Evolutionary conservation across 2,329 filamentous ascomycete species (phyloP).

Genomic region (Paecilomyces variotii): DNA sequence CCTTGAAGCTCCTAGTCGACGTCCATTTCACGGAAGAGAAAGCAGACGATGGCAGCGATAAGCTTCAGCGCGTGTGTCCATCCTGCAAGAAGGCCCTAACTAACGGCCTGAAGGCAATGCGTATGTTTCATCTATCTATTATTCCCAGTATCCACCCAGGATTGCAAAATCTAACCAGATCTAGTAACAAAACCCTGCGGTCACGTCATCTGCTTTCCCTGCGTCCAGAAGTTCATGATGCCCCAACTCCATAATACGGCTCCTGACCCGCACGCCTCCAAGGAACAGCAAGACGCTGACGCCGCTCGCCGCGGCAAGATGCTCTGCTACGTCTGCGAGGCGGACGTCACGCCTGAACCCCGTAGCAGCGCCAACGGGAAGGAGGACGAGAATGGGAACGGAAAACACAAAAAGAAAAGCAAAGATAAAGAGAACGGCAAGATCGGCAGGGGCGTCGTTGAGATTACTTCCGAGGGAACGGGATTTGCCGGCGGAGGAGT

Average conservation of each 20-base stretch:
- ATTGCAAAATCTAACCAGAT: neutral
- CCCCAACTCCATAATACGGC: conserved; percentile 35
- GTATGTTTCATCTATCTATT: conserved; percentile 22
- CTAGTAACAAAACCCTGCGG: conserved; percentile 78
- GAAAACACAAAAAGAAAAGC: conserved; percentile 16
- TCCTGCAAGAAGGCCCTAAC: conserved; percentile 75
- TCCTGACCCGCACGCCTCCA: conserved; percentile 53
- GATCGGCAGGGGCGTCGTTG: conserved; percentile 64
- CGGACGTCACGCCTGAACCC: conserved; percentile 53
- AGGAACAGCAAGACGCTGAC: conserved; percentile 37
- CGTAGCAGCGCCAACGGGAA: conserved; percentile 8
- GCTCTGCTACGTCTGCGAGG: conserved; percentile 80
- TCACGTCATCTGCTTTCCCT: conserved; percentile 81
- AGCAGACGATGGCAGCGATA: conserved; percentile 41
- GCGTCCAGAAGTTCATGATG: conserved; percentile 74
- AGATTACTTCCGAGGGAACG: conserved; percentile 78
- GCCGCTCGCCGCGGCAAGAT: conserved; percentile 33
- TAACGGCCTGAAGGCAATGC: conserved; percentile 73
- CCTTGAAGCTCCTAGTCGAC: conserved; percentile 67
- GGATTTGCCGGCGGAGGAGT: conserved; percentile 85
- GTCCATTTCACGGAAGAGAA: conserved; percentile 71
- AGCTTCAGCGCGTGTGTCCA: conserved; percentile 56
- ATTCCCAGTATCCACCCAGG: neutral
- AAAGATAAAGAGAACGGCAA: conserved; percentile 41
- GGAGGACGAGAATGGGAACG: conserved; percentile 21